These are phyloP conservation scores for Straminergon stramineum DNA, from an alignment of 225 moss, liverwort and hornwort species.

Conservation along the genomic window DNA sequence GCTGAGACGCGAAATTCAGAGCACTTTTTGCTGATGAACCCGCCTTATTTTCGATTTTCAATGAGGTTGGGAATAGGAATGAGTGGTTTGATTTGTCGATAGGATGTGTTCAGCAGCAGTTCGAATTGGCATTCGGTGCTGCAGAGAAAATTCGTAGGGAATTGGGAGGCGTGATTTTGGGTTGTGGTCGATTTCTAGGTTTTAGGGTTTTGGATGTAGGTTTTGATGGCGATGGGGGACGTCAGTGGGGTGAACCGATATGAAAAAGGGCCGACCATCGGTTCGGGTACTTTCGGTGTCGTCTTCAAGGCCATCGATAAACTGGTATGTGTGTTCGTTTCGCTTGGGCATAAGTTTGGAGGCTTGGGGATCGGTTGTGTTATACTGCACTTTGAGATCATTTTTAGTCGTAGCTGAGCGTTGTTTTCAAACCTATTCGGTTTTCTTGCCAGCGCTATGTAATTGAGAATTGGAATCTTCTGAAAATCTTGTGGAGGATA, in stretches of 20 bases:
- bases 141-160: not conserved
- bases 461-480: not conserved
- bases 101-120: not conserved
- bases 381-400: not conserved
- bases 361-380: not conserved
- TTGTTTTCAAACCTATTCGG: not conserved
- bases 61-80: not conserved
- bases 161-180: not conserved
- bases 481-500: not conserved
- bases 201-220: slow-evolving; percentile 14
- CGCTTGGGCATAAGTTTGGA: not conserved
- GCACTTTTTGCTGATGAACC: not conserved
- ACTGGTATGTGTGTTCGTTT: slow-evolving; percentile 35
- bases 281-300: slow-evolving; percentile 92
- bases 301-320: slow-evolving; percentile 93
- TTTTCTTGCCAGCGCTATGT: not conserved
- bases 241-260: slow-evolving; percentile 69
- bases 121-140: not conserved
- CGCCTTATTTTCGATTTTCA: not conserved
- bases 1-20: too few relatives aligned
- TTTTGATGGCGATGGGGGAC: slow-evolving; percentile 60
- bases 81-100: not conserved
- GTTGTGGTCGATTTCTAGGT: not conserved
- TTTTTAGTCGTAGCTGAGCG: not conserved
- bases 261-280: slow-evolving; percentile 74